Base-by-base conservation (phyloP, 75 land plant genomes). In the Pinus taeda region DNA sequence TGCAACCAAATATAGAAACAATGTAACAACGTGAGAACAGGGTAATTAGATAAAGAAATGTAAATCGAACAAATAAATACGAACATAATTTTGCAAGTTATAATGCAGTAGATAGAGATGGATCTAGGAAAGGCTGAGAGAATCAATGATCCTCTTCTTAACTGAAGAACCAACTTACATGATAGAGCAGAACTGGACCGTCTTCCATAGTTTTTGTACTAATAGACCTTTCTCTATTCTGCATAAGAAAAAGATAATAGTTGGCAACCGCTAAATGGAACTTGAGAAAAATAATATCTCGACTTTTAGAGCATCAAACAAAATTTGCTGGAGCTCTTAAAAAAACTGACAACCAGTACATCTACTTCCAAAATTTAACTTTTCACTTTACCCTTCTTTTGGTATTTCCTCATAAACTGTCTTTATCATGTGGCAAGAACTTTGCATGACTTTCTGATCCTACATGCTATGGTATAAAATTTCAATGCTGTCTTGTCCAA, bases 141-240 rank as follows among this genome's bases (percentile, higher is more conserved):
- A 26, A 57, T 17, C 30, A 18, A 74, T 22, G 61, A 56, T 49
- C 21, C 42, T 53, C 20, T 53, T 26, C 57, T 57, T 17, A 49
- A 49, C 55, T 49, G 55, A 49, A 11, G 55, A 71, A 76, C n/a
- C 66, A 85, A 79, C 88, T 88, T 76, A 90, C 93, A 63, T 81
- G 63, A 75, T 84, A 79, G 29, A 95, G 93, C 84, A 93, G 78
- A 26, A 95, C 96, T 53, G 79, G 88, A 56, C 98, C 98, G 86
- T 95, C 98, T 78, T 93, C 96, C 86, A 93, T 89, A 24, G 98
- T 95, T 84, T 95, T 95, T 69, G 91, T 80, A n/a, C 79, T 57
- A 60, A 88, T 84, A 29, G 91, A 88, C 75, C 86, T 91, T 64
- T 84, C 86, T 70, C 80, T 91, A 66, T 88, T 91, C 93, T 91